Conservation (phyloP, 2,329 filamentous ascomycete species). For the Fonsecaea erecta region DNA sequence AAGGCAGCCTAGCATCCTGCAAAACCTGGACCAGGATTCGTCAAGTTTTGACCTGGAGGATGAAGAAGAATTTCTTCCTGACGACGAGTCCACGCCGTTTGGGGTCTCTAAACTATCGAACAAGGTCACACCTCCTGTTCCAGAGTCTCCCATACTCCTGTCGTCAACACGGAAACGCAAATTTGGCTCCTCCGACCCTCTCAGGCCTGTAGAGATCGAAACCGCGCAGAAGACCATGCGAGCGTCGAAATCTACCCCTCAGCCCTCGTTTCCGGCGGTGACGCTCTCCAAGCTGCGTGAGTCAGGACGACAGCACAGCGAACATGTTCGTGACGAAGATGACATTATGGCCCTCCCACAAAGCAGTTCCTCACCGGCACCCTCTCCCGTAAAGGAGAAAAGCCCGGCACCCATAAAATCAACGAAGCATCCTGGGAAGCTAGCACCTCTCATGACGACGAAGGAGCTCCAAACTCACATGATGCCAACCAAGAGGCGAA, state of each 20-base stretch:
- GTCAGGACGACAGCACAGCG: conserved; percentile 24
- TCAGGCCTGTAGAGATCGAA: conserved; percentile 9
- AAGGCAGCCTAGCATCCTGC: conserved; percentile 38
- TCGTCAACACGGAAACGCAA: conserved; percentile 36
- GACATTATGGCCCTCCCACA: conserved; percentile 35
- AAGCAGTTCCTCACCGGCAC: conserved; percentile 26
- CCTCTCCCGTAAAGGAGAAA: conserved; percentile 21
- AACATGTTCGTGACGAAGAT: conserved; percentile 18
- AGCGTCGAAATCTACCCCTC: conserved; percentile 3
- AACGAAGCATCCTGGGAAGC: conserved; percentile 20
- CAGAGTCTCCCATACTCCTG: conserved; percentile 18
- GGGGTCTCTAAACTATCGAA: conserved; percentile 10
- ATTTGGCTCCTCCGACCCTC: conserved; percentile 21
- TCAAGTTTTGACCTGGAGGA: conserved; percentile 35
- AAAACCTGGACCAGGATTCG: conserved; percentile 31
- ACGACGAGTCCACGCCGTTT: conserved; percentile 35
- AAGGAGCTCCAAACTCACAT: conserved; percentile 28
- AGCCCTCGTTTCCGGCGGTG: conserved; percentile 20
- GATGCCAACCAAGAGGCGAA: conserved; percentile 29
- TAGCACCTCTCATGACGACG: conserved; percentile 24
- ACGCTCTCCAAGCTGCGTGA: conserved; percentile 22
- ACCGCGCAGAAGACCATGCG: not conserved
- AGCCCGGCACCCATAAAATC: not conserved
- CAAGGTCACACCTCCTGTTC: conserved; percentile 8
- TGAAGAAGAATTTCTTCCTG: conserved; percentile 35